Evolutionary conservation across 106 monocot species (phyloP).

Genomic region (Dendrobium chrysotoxum): DNA sequence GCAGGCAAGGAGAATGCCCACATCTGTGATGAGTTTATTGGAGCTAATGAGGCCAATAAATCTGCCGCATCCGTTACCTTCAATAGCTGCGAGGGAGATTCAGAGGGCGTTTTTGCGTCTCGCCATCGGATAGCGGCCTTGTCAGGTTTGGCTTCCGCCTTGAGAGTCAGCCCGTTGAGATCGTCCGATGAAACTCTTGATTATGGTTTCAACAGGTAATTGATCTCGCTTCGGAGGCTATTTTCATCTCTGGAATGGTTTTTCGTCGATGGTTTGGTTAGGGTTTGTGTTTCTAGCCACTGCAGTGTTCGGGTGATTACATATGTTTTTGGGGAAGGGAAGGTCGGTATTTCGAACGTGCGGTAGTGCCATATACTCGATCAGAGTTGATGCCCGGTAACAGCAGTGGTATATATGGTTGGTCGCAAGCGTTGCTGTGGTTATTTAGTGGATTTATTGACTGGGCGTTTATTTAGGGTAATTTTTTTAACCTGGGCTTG

Average conservation of each 20-base stretch:
- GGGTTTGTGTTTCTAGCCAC: constrained; percentile 3
- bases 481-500: neutral
- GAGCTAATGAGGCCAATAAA: neutral
- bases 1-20: constrained; percentile 28
- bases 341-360: neutral
- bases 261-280: neutral
- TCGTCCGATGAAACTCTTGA: constrained; percentile 59
- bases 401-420: neutral
- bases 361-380: neutral
- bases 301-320: neutral
- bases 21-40: constrained; percentile 18
- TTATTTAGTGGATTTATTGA: too few species aligned
- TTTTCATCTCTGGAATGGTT: neutral
- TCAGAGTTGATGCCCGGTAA: neutral
- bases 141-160: constrained; percentile 23
- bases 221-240: neutral
- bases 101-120: neutral
- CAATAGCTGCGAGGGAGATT: neutral
- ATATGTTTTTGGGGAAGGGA: neutral
- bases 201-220: constrained; percentile 48
- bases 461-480: neutral
- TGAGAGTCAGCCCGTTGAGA: constrained; percentile 50
- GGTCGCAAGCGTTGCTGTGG: neutral
- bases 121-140: constrained; percentile 26
- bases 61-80: neutral